Conservation (phyloP, 306 rosid genomes). For the Bauhinia variegata region DNA sequence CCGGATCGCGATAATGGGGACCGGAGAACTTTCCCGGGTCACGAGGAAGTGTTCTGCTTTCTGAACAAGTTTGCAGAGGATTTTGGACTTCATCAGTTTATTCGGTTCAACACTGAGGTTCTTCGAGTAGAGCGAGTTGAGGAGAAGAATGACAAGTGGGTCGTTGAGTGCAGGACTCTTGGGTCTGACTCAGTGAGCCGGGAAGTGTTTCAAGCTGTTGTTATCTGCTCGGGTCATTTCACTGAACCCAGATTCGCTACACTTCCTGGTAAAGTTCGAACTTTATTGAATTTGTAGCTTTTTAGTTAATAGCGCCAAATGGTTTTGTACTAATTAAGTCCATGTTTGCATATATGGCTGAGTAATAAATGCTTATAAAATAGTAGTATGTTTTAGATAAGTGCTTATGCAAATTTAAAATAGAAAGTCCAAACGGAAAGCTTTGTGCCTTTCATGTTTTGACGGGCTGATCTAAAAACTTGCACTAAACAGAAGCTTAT, state of each 20-base stretch:
- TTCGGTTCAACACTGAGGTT: slow-evolving; percentile 28
- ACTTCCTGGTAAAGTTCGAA: slow-evolving; percentile 14
- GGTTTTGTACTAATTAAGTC: neutral
- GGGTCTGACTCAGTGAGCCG: slow-evolving; percentile 21
- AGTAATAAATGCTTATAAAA: no score
- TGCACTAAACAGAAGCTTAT: no score
- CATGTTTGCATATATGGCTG: no score
- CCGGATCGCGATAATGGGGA: slow-evolving; percentile 5
- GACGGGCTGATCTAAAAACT: no score
- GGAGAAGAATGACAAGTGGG: slow-evolving; percentile 12
- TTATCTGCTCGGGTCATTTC: slow-evolving; percentile 39
- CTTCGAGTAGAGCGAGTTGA: slow-evolving; percentile 19
- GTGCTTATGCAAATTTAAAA: no score
- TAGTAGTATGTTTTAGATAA: no score
- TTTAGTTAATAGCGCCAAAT: neutral
- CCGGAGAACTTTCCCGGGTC: slow-evolving; percentile 34
- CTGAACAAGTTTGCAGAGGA: slow-evolving; percentile 16
- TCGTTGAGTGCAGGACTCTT: slow-evolving; percentile 22
- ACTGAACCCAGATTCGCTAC: neutral
- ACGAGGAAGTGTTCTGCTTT: slow-evolving; percentile 38
- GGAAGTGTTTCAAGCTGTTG: slow-evolving; percentile 33
- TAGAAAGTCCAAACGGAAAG: no score
- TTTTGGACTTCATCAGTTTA: slow-evolving; percentile 16
- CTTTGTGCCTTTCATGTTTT: no score
- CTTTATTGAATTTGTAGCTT: neutral